Evolutionary conservation across 345 rosid genomes (phyloP), one percentile per base, ranked within the genome.

Genomic region (Balakata baccata): DNA sequence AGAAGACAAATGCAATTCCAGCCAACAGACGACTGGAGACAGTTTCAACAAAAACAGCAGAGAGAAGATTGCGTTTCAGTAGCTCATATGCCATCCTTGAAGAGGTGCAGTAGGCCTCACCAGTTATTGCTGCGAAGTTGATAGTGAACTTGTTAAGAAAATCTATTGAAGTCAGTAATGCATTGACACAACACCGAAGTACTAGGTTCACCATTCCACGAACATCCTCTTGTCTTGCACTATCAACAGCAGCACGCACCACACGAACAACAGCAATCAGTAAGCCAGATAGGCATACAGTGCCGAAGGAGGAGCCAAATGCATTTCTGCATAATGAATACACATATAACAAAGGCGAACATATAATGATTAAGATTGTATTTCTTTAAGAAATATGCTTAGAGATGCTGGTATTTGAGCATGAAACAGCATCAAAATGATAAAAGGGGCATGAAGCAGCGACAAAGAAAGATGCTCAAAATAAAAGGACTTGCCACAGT

Each of bases 81-180:
- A 94, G 97, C 79, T 92, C 97, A 52, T 92, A 94, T 22, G 97
- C 87, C 98, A 90, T 92, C 81, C 84, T 88, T 1, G 98, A 95
- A 51, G 94, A 94, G 37, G 87, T 75, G 86, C 97, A 92, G 81
- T 94, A 94, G 45, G 89, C 82, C 79, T 92, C 98, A 1, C 98
- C 98, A 0, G 98, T 90, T 71, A 94, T 92, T 45, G 98, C 95
- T 7, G 92, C 91, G 71, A 94, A 92, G 89, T 86, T 90, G 78
- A 92, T 85, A 1, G 98, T 90, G 92, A 94, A 94, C 85, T 94
- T 92, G 85, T 92, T 94, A 57, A 92, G 86, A 81, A 89, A 90
- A 46, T 94, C 97, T 61, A 94, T 43, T 8, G 92, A 86, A 7
- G 89, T 75, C 51, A 94, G 68, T 45, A 92, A 80, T 18, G 82